phyloP scores from a whole-genome alignment of 495 filamentous ascomycete genomes.

The Amphirosellinia nigrospora region DNA sequence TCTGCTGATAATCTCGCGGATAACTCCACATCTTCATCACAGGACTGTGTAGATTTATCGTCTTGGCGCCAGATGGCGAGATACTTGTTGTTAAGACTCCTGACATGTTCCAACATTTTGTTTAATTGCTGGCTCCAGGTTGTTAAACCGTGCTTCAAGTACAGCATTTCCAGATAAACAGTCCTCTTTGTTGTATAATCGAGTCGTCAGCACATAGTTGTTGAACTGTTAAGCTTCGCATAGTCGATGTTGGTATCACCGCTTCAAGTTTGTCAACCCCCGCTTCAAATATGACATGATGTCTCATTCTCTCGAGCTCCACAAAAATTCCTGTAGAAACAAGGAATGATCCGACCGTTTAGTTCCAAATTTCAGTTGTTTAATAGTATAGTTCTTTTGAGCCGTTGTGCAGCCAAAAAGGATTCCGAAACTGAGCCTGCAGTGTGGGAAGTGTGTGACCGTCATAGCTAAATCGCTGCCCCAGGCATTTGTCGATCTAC shows the following conservation, averaged over 20 bases:
- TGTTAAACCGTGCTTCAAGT: not conserved
- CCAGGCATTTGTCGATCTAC: constrained; percentile 41
- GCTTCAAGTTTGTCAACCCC: not conserved
- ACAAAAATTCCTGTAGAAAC: not conserved
- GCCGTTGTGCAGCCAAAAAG: constrained; percentile 37
- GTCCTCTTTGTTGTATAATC: not conserved
- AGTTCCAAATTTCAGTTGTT: not conserved
- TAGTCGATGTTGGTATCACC: not conserved
- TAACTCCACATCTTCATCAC: too few relatives aligned
- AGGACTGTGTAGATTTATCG: not conserved
- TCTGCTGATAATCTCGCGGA: too few relatives aligned
- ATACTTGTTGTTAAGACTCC: not conserved
- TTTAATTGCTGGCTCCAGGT: not conserved
- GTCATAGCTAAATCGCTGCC: constrained; percentile 39
- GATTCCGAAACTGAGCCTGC: constrained; percentile 34
- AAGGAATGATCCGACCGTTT: not conserved
- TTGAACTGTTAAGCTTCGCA: not conserved
- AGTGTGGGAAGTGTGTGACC: constrained; percentile 37
- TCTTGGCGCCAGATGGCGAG: too few relatives aligned
- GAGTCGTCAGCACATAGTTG: not conserved
- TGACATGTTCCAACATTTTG: not conserved
- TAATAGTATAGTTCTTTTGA: not conserved
- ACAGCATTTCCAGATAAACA: not conserved
- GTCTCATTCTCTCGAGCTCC: not conserved
- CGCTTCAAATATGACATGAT: not conserved